Percentiles rank a stretch among this genome's conserved stretches.
phyloP scores from a whole-genome alignment of 257 asterid genomes.

The Rehmannia glutinosa region DNA sequence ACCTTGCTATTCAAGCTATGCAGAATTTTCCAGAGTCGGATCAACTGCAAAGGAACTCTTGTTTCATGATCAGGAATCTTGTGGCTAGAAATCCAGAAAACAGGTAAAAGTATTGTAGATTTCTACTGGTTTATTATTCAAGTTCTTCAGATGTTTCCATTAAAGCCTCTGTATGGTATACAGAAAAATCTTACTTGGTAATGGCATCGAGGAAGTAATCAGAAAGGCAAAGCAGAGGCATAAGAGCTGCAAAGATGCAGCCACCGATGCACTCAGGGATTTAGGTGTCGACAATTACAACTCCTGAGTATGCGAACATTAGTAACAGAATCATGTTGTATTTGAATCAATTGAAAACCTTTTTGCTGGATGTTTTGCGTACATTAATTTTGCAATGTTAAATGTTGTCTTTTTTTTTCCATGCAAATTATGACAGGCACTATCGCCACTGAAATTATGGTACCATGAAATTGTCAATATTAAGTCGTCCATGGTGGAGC shows the following conservation, averaged over 20 bases:
- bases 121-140: neutral
- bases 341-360: neutral
- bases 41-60: slow-evolving; percentile 64
- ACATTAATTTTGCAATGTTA: no score
- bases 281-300: slow-evolving; percentile 75
- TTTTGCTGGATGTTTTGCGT: neutral
- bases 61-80: slow-evolving; percentile 90
- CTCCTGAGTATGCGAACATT: slow-evolving; percentile 22
- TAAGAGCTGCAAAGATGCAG: slow-evolving; percentile 80
- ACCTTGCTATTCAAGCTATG: slow-evolving; percentile 80
- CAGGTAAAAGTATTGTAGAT: slow-evolving; percentile 45
- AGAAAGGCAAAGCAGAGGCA: slow-evolving; percentile 69
- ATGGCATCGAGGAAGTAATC: slow-evolving; percentile 71
- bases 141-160: neutral
- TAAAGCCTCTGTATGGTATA: neutral
- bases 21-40: slow-evolving; percentile 64
- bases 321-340: neutral
- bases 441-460: no score
- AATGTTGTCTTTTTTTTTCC: no score
- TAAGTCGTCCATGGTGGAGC: no score
- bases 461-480: no score
- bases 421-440: no score
- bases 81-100: slow-evolving; percentile 83
- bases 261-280: slow-evolving; percentile 85
- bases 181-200: slow-evolving; percentile 65